Evolutionary conservation across 2,329 filamentous ascomycete genomes (phyloP).

Genomic region (Exserohilum turcica): DNA sequence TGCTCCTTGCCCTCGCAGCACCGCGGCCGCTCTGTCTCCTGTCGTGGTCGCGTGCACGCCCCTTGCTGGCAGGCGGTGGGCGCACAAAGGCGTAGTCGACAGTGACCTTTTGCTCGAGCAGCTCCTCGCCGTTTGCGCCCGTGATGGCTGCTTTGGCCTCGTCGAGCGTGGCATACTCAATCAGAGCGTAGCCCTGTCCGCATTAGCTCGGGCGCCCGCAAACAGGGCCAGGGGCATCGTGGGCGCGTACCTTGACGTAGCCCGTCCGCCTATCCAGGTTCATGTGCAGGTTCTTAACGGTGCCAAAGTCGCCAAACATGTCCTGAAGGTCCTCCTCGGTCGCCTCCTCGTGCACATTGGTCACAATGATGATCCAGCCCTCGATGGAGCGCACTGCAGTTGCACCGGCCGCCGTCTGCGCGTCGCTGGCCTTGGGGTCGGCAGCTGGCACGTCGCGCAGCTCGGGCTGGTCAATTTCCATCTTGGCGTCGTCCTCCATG

Average conservation of each 20-base stretch:
- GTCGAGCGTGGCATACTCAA: slow-evolving; percentile 79
- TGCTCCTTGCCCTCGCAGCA: slow-evolving; percentile 48
- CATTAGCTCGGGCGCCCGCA: slow-evolving; percentile 7
- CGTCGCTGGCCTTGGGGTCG: slow-evolving; percentile 63
- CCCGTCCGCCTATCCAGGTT: slow-evolving; percentile 82
- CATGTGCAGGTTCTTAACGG: slow-evolving; percentile 85
- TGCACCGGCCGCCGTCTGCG: slow-evolving; percentile 74
- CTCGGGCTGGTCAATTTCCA: slow-evolving; percentile 53
- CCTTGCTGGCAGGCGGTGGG: slow-evolving; percentile 67
- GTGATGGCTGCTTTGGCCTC: slow-evolving; percentile 84
- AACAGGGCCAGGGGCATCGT: background rate
- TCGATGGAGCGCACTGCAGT: slow-evolving; percentile 85
- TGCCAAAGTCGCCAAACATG: slow-evolving; percentile 80
- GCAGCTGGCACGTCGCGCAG: slow-evolving; percentile 41
- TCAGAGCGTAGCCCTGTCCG: slow-evolving; percentile 76
- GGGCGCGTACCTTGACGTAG: slow-evolving; percentile 75
- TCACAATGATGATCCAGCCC: slow-evolving; percentile 86
- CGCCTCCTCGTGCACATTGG: slow-evolving; percentile 86
- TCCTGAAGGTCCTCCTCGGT: slow-evolving; percentile 83
- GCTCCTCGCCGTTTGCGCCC: slow-evolving; percentile 74
- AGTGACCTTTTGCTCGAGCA: slow-evolving; percentile 78
- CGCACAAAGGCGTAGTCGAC: slow-evolving; percentile 88
- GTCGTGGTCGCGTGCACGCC: slow-evolving; percentile 40
- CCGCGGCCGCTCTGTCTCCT: slow-evolving; percentile 40
- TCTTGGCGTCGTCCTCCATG: slow-evolving; percentile 55